A percentile compares a stretch with the other conserved stretches of the same genome.
Evolutionary conservation across 106 monocot species (phyloP).

Genomic region (Apostasia shenzhenica): DNA sequence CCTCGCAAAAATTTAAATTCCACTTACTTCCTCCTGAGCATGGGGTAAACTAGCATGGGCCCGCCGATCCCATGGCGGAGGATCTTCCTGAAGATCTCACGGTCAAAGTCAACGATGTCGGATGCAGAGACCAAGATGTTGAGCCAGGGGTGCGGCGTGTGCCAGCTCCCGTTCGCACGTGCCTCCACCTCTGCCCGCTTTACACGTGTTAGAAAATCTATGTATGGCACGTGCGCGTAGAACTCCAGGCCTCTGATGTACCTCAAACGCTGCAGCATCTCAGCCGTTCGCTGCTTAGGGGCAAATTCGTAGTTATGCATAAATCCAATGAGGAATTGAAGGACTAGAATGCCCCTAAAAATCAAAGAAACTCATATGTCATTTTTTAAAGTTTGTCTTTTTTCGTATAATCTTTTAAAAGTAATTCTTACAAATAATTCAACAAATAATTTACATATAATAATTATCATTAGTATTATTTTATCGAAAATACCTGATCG

Average conservation of each 20-base stretch:
- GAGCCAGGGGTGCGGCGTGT: conserved; percentile 86
- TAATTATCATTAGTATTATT: no score
- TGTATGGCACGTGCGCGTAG: conserved; percentile 48
- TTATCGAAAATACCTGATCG: conserved; percentile 47
- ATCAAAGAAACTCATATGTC: background rate
- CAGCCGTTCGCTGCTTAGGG: conserved; percentile 32
- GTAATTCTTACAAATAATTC: background rate
- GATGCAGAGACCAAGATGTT: conserved; percentile 63
- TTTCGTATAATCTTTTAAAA: background rate
- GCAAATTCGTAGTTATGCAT: background rate
- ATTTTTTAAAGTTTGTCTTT: conserved; percentile 1
- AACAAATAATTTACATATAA: no score
- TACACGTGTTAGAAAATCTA: conserved; percentile 76
- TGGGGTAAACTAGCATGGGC: conserved; percentile 89
- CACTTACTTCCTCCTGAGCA: conserved; percentile 61
- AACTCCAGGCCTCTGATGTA: conserved; percentile 78
- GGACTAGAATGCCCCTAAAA: background rate
- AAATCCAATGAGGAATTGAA: conserved; percentile 1
- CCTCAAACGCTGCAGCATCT: conserved; percentile 36
- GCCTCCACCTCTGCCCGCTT: conserved; percentile 62
- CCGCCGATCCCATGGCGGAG: conserved; percentile 73
- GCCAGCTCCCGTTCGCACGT: conserved; percentile 70
- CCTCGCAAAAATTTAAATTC: background rate
- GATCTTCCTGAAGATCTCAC: conserved; percentile 47
- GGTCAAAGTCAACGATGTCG: conserved; percentile 73